phyloP scores from a whole-genome alignment of 2,329 filamentous ascomycete species.

The Neurospora crassa region DNA sequence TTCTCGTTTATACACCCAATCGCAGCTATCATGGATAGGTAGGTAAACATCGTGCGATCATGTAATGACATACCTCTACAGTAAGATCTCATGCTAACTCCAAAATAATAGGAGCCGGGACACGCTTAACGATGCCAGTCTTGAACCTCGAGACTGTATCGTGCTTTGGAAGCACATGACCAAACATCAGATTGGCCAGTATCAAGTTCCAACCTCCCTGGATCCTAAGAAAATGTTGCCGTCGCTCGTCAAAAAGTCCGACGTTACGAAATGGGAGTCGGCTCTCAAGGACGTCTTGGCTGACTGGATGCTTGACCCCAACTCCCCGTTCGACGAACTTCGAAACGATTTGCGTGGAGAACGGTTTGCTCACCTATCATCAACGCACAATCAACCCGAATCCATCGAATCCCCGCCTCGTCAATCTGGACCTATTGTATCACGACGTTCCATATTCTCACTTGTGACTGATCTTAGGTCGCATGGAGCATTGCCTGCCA shows the following conservation, averaged over 20 bases:
- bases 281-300: slow-evolving; percentile 48
- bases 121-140: slow-evolving; percentile 55
- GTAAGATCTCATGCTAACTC: neutral
- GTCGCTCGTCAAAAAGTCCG: slow-evolving; percentile 49
- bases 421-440: slow-evolving; percentile 29
- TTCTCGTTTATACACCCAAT: slow-evolving; percentile 60
- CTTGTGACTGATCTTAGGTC: slow-evolving; percentile 49
- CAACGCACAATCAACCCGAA: neutral
- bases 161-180: slow-evolving; percentile 55
- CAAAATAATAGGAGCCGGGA: slow-evolving; percentile 35
- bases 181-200: slow-evolving; percentile 41
- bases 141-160: slow-evolving; percentile 65
- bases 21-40: slow-evolving; percentile 48
- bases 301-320: slow-evolving; percentile 47
- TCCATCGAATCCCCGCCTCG: neutral
- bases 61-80: no score
- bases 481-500: slow-evolving; percentile 58
- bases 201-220: slow-evolving; percentile 39
- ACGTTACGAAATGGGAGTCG: slow-evolving; percentile 57
- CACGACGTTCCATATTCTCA: slow-evolving; percentile 30
- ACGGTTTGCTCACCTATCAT: neutral
- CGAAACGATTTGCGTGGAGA: slow-evolving; percentile 34
- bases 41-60: slow-evolving; percentile 24
- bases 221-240: slow-evolving; percentile 40
- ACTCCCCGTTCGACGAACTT: slow-evolving; percentile 32